Evolutionary conservation across 2,329 filamentous ascomycete species (phyloP).

Genomic region (Neofusicoccum ribis): DNA sequence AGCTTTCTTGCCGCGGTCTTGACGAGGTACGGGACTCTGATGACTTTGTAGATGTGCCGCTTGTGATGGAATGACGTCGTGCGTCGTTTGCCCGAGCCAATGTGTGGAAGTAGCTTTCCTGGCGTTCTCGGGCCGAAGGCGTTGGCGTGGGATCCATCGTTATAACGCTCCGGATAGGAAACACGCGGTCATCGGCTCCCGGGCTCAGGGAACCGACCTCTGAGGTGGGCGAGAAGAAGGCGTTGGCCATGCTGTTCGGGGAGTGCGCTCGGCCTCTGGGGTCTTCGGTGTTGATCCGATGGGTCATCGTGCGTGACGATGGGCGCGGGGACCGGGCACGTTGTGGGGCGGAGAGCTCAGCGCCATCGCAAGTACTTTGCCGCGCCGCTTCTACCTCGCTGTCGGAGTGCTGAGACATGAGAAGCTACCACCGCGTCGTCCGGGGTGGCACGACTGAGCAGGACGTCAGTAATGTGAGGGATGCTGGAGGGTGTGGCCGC

Average conservation of each 20-base stretch:
- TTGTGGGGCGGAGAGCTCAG: slow-evolving; percentile 5
- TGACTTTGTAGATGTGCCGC: slow-evolving; percentile 26
- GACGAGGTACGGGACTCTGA: slow-evolving; percentile 15
- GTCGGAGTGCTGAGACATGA: slow-evolving; percentile 18
- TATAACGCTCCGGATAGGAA: slow-evolving; percentile 78
- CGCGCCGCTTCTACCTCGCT: not conserved
- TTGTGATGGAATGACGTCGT: slow-evolving; percentile 33
- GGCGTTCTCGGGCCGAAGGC: slow-evolving; percentile 29
- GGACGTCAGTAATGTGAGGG: slow-evolving; percentile 2
- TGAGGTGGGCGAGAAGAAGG: slow-evolving; percentile 25
- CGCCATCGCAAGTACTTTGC: not conserved
- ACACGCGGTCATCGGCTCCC: slow-evolving; percentile 62
- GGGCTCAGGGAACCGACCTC: slow-evolving; percentile 40
- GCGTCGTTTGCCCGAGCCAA: slow-evolving; percentile 27
- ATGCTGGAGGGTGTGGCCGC: slow-evolving; percentile 1
- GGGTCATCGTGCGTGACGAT: slow-evolving; percentile 1
- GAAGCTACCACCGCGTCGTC: slow-evolving; percentile 10
- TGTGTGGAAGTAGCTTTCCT: slow-evolving; percentile 42
- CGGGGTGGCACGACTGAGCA: not conserved
- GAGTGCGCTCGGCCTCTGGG: slow-evolving; percentile 1
- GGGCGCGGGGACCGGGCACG: not conserved
- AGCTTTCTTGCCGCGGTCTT: not conserved
- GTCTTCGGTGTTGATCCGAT: slow-evolving; percentile 18
- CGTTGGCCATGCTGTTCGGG: slow-evolving; percentile 21
- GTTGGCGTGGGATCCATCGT: slow-evolving; percentile 62